A percentile compares a stretch with the other conserved stretches of the same genome.
Conservation (phyloP, 495 filamentous ascomycete genomes). For the Lentithecium fluviatile region DNA sequence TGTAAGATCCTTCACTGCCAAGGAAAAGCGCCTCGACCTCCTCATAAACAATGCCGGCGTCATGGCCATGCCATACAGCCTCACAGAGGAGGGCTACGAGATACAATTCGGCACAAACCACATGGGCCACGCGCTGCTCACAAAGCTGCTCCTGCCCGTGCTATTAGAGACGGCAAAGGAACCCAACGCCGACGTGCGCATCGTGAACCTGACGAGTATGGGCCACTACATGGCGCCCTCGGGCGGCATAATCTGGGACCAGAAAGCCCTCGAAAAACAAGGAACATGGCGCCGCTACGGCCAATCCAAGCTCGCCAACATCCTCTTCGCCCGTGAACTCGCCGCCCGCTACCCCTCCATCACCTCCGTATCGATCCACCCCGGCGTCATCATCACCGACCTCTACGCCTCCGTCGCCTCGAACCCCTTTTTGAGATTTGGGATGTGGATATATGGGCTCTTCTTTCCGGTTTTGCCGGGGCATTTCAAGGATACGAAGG, state of each 20-base stretch:
- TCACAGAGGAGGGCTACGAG: constrained; percentile 49
- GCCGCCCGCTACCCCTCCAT: constrained; percentile 43
- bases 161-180: constrained; percentile 25
- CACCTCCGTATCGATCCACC: constrained; percentile 47
- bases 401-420: constrained; percentile 51
- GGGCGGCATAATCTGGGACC: constrained; percentile 47
- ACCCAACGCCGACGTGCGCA: constrained; percentile 35
- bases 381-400: constrained; percentile 46
- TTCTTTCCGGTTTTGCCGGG: constrained; percentile 61
- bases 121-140: constrained; percentile 36
- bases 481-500: constrained; percentile 45
- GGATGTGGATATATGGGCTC: constrained; percentile 45
- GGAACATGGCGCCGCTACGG: constrained; percentile 50
- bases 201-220: constrained; percentile 14
- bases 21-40: constrained; percentile 39
- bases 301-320: constrained; percentile 34
- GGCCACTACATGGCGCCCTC: constrained; percentile 36
- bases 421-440: constrained; percentile 54
- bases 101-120: constrained; percentile 54
- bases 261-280: constrained; percentile 32
- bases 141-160: constrained; percentile 32
- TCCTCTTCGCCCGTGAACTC: constrained; percentile 31
- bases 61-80: constrained; percentile 27
- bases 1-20: constrained; percentile 42
- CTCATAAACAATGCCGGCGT: constrained; percentile 39